Percentiles rank a stretch among this genome's conserved stretches.
Evolutionary conservation across 805 yeast species (phyloP).

Genomic region (Candida saitoana): DNA sequence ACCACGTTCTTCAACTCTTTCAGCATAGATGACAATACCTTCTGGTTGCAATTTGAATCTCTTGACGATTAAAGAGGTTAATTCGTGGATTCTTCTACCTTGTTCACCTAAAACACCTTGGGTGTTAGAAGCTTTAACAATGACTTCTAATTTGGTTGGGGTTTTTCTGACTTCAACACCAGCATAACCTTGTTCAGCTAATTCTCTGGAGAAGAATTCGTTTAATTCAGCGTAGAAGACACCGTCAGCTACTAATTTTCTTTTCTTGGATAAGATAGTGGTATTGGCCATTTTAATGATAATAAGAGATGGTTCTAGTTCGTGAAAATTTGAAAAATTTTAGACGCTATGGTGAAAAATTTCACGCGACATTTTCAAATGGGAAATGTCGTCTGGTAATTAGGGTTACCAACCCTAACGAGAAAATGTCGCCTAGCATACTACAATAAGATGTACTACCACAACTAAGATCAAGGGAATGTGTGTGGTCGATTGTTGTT

Average conservation of each 20-base stretch:
- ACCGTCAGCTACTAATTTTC: constrained; percentile 99
- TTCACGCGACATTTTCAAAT: constrained; percentile 3
- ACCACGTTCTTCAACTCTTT: constrained; percentile 99
- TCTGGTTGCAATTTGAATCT: constrained; percentile 96
- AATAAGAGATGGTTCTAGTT: neutral
- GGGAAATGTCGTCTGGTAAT: neutral
- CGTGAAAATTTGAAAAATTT: constrained; percentile 6
- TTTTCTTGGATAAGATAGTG: constrained; percentile 80
- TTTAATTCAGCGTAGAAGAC: constrained; percentile 99
- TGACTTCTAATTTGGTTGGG: constrained; percentile 96
- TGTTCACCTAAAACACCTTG: constrained; percentile 98
- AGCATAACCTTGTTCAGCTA: constrained; percentile 99
- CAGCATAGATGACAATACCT: constrained; percentile 92
- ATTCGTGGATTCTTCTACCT: constrained; percentile 99
- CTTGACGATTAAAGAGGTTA: constrained; percentile 95
- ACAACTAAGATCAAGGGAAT: no score
- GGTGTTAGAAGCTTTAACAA: constrained; percentile 98
- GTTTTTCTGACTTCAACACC: constrained; percentile 99
- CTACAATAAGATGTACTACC: no score
- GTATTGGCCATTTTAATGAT: constrained; percentile 28
- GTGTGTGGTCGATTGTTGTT: no score
- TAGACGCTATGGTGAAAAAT: neutral
- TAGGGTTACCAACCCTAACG: constrained; percentile 1
- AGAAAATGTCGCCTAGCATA: no score
- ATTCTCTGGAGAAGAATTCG: constrained; percentile 99